Percentiles rank a stretch among this genome's conserved stretches.
These are phyloP conservation scores for Chaetomiaceae sp. DNA, from an alignment of 2,329 filamentous ascomycete genomes.

Conservation along the genomic window DNA sequence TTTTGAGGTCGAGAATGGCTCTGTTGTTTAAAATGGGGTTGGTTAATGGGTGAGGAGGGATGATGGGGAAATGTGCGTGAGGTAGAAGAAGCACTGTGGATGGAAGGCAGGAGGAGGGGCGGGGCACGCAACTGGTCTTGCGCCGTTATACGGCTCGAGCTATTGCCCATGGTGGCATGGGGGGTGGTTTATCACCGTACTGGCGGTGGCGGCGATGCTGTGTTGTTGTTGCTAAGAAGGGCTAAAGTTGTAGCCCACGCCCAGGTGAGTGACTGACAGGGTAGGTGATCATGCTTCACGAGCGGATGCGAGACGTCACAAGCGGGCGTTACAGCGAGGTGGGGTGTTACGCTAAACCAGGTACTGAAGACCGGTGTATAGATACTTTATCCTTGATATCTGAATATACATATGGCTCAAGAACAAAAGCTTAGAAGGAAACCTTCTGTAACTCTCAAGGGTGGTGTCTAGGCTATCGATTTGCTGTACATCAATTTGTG, in stretches of 20 bases:
- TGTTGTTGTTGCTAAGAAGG: background rate
- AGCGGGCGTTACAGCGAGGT: background rate
- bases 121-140: constrained; percentile 70
- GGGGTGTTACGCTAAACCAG: background rate
- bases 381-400: too few species aligned
- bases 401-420: too few species aligned
- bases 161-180: constrained; percentile 45
- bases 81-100: background rate
- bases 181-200: background rate
- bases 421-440: too few species aligned
- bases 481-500: too few species aligned
- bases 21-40: constrained; percentile 40
- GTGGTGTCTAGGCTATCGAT: too few species aligned
- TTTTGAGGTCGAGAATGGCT: constrained; percentile 96
- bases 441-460: too few species aligned
- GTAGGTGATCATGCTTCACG: too few species aligned
- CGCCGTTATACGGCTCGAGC: constrained; percentile 51
- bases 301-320: constrained; percentile 12
- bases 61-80: background rate
- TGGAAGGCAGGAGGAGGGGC: constrained; percentile 7
- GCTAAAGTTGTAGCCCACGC: background rate
- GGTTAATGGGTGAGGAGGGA: constrained; percentile 5
- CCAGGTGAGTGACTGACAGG: too few species aligned
- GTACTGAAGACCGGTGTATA: too few species aligned
- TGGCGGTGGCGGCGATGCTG: background rate